Evolutionary conservation across 2,329 filamentous ascomycete species (phyloP).

Genomic region (Stagonosporopsis tanaceti): DNA sequence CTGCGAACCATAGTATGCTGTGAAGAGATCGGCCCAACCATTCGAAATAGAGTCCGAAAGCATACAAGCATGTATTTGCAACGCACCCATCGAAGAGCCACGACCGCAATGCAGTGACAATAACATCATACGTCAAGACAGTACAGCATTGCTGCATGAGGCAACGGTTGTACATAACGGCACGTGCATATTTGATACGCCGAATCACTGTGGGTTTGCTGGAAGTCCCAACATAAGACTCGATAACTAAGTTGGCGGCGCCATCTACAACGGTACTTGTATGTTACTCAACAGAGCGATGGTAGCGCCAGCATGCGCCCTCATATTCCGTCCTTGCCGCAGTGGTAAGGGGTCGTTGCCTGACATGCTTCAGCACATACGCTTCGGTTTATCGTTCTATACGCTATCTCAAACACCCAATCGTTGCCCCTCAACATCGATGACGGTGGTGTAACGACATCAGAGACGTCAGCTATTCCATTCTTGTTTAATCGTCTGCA

Average conservation of each 20-base stretch:
- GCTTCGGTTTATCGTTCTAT: not conserved
- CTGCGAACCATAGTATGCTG: not conserved
- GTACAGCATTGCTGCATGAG: not conserved
- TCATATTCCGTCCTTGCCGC: not conserved
- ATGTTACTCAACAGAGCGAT: not conserved
- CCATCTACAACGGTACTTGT: too few species aligned
- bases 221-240: not conserved
- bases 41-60: not conserved
- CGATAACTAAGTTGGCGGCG: too few species aligned
- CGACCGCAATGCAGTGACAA: not conserved
- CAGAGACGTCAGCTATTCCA: not conserved
- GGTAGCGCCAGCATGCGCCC: not conserved
- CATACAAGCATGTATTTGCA: not conserved
- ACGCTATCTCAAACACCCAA: not conserved
- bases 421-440: not conserved
- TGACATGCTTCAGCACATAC: not conserved
- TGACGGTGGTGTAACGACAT: too few species aligned
- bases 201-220: not conserved
- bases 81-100: not conserved
- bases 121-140: not conserved
- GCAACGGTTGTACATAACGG: not conserved
- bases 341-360: not conserved
- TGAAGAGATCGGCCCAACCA: not conserved
- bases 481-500: constrained; percentile 1
- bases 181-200: not conserved